A percentile compares a stretch with the other conserved stretches of the same genome.
Evolutionary conservation across 108 stramenopile species (phyloP).

Genomic region (Pseudonitzschia pungens): DNA sequence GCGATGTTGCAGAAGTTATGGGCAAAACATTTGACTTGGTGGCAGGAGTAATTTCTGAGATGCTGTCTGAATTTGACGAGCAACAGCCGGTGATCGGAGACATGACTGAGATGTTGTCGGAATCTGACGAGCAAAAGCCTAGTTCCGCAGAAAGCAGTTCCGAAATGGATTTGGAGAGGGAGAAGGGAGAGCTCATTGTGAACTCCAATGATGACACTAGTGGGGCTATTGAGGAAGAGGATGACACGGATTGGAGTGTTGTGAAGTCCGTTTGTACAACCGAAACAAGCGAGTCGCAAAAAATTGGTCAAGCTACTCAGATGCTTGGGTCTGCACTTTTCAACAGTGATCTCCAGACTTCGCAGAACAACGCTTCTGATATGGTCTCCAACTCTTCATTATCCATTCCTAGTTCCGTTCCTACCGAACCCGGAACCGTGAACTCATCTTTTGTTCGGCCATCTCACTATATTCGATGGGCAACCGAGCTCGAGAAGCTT

Average conservation of each 20-base stretch:
- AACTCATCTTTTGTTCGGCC: slow-evolving; percentile 12
- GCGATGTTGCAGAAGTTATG: slow-evolving; percentile 68
- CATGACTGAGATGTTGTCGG: no score
- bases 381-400: slow-evolving; percentile 9
- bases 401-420: slow-evolving; percentile 42
- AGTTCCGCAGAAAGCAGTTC: no score
- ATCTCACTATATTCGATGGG: slow-evolving; percentile 56
- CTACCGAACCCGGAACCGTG: slow-evolving; percentile 16
- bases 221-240: slow-evolving; percentile 20
- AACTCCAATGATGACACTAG: slow-evolving; percentile 20
- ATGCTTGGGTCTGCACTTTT: slow-evolving; percentile 72
- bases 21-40: slow-evolving; percentile 58
- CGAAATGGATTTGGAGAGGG: background rate
- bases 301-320: slow-evolving; percentile 49
- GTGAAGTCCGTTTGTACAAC: slow-evolving; percentile 25
- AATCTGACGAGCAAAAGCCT: no score
- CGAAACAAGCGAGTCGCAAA: slow-evolving; percentile 40
- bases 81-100: no score
- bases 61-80: no score
- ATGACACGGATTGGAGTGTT: slow-evolving; percentile 37
- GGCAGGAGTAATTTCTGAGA: slow-evolving; percentile 45
- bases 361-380: slow-evolving; percentile 24
- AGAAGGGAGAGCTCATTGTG: slow-evolving; percentile 1
- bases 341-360: slow-evolving; percentile 53
- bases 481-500: slow-evolving; percentile 55